These are phyloP conservation scores for Amoebophrya sp. DNA, from an alignment of 169 alveolate species.

Conservation along the genomic window DNA sequence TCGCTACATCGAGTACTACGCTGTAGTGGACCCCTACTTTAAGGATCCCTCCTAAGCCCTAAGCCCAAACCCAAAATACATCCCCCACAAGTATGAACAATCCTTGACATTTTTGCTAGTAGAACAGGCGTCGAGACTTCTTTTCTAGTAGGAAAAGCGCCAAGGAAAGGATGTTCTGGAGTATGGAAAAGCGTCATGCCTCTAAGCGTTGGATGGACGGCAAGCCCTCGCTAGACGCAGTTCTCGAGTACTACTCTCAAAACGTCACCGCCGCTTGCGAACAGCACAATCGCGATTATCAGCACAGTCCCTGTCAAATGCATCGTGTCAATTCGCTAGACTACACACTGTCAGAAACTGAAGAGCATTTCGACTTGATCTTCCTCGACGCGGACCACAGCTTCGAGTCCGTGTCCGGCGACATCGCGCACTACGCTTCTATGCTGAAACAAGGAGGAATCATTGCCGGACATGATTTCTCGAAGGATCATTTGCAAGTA, in stretches of 20 bases:
- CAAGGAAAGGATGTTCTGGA: no score
- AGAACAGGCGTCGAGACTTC: no score
- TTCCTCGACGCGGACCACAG: constrained; percentile 25
- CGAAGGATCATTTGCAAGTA: background rate
- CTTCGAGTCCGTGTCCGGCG: background rate
- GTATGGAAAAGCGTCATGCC: no score
- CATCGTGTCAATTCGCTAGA: background rate
- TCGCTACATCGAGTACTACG: background rate
- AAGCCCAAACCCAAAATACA: no score
- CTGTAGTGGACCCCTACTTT: background rate
- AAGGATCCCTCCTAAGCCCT: no score
- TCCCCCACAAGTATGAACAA: no score
- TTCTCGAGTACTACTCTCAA: background rate
- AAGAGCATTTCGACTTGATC: background rate
- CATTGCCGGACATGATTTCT: background rate
- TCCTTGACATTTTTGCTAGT: no score
- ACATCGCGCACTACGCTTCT: background rate
- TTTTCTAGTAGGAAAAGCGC: no score
- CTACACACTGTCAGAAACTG: background rate
- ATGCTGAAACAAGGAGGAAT: background rate
- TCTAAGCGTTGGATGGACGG: no score
- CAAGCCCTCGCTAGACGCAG: background rate
- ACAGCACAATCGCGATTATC: background rate
- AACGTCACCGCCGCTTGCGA: background rate
- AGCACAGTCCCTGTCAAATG: background rate